Percentiles rank a stretch among this genome's conserved stretches.
These are phyloP conservation scores for Buxus sempervirens DNA, from an alignment of 164 flowering plant species.

Conservation along the genomic window DNA sequence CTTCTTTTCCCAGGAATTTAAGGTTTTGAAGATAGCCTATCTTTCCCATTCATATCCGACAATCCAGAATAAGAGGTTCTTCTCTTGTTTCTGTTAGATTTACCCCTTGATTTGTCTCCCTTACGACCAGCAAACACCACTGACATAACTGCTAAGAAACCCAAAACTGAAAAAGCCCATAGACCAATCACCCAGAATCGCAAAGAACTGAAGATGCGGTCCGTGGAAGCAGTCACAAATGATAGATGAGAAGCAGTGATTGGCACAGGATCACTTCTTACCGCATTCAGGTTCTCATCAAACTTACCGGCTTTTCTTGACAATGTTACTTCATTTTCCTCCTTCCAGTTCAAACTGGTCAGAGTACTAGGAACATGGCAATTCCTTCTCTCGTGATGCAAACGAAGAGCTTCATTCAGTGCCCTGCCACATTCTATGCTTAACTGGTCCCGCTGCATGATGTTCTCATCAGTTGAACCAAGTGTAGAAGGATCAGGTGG, in stretches of 20 bases:
- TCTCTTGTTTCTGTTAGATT: constrained; percentile 50
- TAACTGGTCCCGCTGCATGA: constrained; percentile 51
- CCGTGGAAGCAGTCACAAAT: constrained; percentile 16
- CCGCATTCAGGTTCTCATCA: constrained; percentile 9
- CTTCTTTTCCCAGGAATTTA: constrained; percentile 5
- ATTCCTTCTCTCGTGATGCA: constrained; percentile 65
- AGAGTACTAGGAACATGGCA: constrained; percentile 48
- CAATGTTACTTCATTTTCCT: constrained; percentile 17
- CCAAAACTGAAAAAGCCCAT: constrained; percentile 59
- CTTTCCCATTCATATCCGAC: constrained; percentile 36
- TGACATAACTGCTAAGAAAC: constrained; percentile 48
- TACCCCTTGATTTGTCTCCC: constrained; percentile 41
- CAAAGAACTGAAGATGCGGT: constrained; percentile 34
- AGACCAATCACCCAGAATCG: constrained; percentile 59
- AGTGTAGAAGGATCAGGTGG: constrained; percentile 80
- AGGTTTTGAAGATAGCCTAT: constrained; percentile 24
- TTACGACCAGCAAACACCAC: constrained; percentile 38
- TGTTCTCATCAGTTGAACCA: constrained; percentile 36
- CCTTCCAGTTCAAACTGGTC: constrained; percentile 19
- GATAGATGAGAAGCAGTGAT: constrained; percentile 26
- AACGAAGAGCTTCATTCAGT: constrained; percentile 67
- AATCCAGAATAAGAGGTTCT: constrained; percentile 45
- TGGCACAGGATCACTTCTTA: constrained; percentile 14
- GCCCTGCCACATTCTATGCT: constrained; percentile 80
- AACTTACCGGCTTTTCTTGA: constrained; percentile 37